Base-by-base conservation (phyloP, 352 stramenopile genomes). In the Phytophthora palmivora region DNA sequence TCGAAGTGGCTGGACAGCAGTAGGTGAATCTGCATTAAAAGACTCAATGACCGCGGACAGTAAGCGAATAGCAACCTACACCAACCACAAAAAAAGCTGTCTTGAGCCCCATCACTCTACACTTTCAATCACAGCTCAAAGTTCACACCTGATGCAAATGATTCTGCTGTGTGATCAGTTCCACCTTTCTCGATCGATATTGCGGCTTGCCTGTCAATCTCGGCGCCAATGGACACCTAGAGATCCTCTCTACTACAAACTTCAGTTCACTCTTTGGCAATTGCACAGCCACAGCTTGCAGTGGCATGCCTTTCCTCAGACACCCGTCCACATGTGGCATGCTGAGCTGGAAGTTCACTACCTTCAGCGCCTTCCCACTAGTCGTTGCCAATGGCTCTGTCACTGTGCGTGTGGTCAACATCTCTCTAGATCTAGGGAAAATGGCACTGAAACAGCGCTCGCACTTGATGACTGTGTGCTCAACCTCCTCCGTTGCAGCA, bases 261-360 rank as follows among this genome's bases (percentile, higher is more conserved):
- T 93, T 91, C 19, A 96, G 74, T 56, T 96, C 88, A 59, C 87
- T 94, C 70, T 91, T 93, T 0, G 88, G 86, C 26, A 96, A 62
- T 24, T 89, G 82, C 41, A 96, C 80, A 6, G 82, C 59, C 2
- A 92, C 59, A 0, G 72, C 64, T 26, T 88, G 79, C 26, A 94
- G 44, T 5, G 88, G 88, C 88, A 92, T 96, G n/a, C 85, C 85
- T 43, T 90, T 89, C 22, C 88, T 76, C 22, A 77, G 58, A 63
- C 88, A 96, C 2, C 88, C 87, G 33, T 93, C 78, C n/a, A 95
- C 83, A 56, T 96, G 88, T 4, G 87, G 87, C 88, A 96, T 96
- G 36, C 82, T 93, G 28, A 91, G 46, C 41, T 96, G 88, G 57
- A 93, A 96, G 33, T 95, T 95, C 9, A 79, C 82, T 37, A 94